phyloP scores from a whole-genome alignment of 305 asterid species.

The Striga hermonthica region DNA sequence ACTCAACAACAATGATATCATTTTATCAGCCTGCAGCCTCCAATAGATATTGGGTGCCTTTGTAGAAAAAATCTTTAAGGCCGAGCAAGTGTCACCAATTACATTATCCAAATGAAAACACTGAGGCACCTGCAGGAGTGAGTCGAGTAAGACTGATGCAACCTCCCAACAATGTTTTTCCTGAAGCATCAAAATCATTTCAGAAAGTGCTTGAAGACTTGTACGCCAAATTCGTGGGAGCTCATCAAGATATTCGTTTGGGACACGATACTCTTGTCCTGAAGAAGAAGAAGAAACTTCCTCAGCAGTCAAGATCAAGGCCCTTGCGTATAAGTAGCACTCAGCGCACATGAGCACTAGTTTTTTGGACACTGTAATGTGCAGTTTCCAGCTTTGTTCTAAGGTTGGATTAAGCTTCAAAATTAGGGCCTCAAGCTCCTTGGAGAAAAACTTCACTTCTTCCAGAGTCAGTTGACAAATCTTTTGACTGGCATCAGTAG shows the following conservation, averaged over 20 bases:
- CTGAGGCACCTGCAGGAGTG: slow-evolving; percentile 65
- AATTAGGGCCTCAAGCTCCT: slow-evolving; percentile 54
- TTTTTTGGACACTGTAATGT: slow-evolving; percentile 62
- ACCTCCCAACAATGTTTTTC: slow-evolving; percentile 83
- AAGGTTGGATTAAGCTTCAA: slow-evolving; percentile 59
- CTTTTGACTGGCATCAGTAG: slow-evolving; percentile 40
- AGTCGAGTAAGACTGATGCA: slow-evolving; percentile 67
- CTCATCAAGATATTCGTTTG: slow-evolving; percentile 36
- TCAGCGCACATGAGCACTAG: slow-evolving; percentile 68
- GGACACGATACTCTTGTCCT: slow-evolving; percentile 40
- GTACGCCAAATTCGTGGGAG: slow-evolving; percentile 48
- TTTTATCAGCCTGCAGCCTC: slow-evolving; percentile 75
- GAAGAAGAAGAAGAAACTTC: slow-evolving; percentile 36
- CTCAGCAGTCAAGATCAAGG: slow-evolving; percentile 47
- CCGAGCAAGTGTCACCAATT: slow-evolving; percentile 52
- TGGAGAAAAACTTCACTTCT: slow-evolving; percentile 48
- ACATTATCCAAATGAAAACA: slow-evolving; percentile 52
- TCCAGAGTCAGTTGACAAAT: slow-evolving; percentile 45
- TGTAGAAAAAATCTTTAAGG: slow-evolving; percentile 56
- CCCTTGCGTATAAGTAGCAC: slow-evolving; percentile 69
- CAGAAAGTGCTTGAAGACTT: slow-evolving; percentile 66
- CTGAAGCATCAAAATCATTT: slow-evolving; percentile 60
- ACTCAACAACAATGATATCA: slow-evolving; percentile 56
- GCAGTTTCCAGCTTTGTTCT: slow-evolving; percentile 78
- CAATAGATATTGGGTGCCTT: slow-evolving; percentile 77